Percentiles rank a stretch among this genome's conserved stretches.
These are phyloP conservation scores for Quercus alba DNA, from an alignment of 306 rosid genomes.

Conservation along the genomic window DNA sequence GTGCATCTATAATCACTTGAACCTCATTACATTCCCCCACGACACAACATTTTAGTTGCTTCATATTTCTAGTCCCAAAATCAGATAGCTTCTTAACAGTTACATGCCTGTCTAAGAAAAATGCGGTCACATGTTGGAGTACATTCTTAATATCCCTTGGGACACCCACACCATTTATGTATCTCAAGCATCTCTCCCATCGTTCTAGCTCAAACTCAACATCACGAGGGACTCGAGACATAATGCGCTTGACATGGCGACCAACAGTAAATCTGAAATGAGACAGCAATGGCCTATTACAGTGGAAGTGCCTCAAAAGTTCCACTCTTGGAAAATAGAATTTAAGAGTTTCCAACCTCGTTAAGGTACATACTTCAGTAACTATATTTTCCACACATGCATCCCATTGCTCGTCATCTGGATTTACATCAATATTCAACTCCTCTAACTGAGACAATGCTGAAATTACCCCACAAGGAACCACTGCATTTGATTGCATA, in stretches of 20 bases:
- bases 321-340: neutral
- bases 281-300: fast-evolving
- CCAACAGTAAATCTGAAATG: neutral
- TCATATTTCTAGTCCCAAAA: too few relatives aligned
- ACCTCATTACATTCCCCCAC: too few relatives aligned
- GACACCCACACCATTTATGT: neutral
- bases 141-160: neutral
- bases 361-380: neutral
- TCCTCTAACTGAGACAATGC: neutral
- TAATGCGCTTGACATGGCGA: neutral
- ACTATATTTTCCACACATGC: neutral
- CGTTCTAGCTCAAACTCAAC: neutral
- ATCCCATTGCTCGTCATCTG: neutral
- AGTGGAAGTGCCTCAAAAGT: neutral
- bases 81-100: too few relatives aligned
- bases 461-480: neutral
- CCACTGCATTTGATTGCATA: neutral
- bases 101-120: too few relatives aligned
- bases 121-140: neutral
- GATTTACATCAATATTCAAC: conserved; percentile 12
- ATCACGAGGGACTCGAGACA: neutral
- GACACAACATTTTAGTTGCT: too few relatives aligned
- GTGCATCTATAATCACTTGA: too few relatives aligned
- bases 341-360: neutral
- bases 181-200: neutral